Evolutionary conservation across 768 basidiomycete genomes (phyloP), one percentile per base, ranked within the genome.

Genomic region (Clavaria fumosa): DNA sequence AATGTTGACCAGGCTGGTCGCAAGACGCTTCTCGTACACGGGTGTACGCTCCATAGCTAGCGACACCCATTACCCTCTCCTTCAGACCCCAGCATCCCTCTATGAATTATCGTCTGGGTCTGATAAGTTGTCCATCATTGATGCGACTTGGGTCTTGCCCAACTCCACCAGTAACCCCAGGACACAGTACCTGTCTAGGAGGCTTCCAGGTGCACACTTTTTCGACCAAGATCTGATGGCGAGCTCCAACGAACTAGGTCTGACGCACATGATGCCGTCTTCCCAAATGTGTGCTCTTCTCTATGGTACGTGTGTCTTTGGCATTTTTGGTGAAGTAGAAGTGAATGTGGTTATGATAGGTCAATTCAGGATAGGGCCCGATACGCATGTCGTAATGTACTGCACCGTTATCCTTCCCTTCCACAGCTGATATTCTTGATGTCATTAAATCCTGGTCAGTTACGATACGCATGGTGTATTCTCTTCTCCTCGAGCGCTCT

Each of bases 141-240:
- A 97, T 50, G 75, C 77, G 17, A 77, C 74, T 35, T 96, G 91
- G 93, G 79, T 84, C 55, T 95, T 96, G 93, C 93, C 91, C 35
- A 82, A 77, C 54, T 70, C 78, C 23, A 63, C 75, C 2, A 72
- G 90, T 39, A 73, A 72, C 35, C 66, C 81, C 2, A 54, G 55
- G n/a, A 55, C 70, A 21, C 90, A 93, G 56, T 91, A 75, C 45
- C 52, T 63, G 15, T 53, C 60, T 19, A 75, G 70, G 44, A 69
- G 78, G 23, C 69, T 95, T 23, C 81, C 80, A 4, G 64, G 68
- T 7, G 75, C 88, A 1, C 70, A 67, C 36, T 83, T 75, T 49
- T 66, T 89, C 45, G 80, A 89, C 52, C 61, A 91, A 18, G 90
- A 95, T 54, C 63, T 73, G 36, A 79, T 86, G 19, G 72, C 81